phyloP scores from a whole-genome alignment of 495 filamentous ascomycete genomes.

The Amniculicola lignicola region DNA sequence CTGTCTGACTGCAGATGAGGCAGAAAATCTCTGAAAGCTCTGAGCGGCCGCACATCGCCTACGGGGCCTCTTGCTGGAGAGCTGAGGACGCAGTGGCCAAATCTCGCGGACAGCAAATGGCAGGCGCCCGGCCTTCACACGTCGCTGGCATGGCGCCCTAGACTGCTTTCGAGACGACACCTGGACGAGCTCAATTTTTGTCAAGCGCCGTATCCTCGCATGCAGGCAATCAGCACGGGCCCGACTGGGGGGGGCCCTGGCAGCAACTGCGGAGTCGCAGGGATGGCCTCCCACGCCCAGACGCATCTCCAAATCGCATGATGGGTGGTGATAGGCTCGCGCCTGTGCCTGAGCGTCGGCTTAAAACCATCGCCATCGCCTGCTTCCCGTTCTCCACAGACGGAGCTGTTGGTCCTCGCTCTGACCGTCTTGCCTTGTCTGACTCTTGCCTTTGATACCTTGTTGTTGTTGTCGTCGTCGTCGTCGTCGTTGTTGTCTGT shows the following conservation, averaged over 20 bases:
- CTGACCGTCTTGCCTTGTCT: neutral
- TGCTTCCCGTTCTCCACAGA: conserved; percentile 20
- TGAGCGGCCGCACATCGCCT: neutral
- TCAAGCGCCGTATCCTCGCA: no score
- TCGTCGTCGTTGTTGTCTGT: no score
- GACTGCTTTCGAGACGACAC: no score
- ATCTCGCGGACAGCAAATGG: conserved; percentile 13
- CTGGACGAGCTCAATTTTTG: no score
- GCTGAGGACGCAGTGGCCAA: neutral
- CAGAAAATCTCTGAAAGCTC: conserved; percentile 5
- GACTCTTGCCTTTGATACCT: conserved; percentile 13
- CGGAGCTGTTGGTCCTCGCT: conserved; percentile 19
- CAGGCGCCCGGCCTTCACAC: neutral
- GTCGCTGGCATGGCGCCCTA: no score
- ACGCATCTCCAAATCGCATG: no score
- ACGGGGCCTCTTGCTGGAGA: neutral
- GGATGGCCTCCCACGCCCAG: neutral
- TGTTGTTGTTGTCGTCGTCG: neutral
- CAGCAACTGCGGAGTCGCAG: neutral
- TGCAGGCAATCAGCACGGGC: no score
- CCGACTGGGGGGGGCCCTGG: neutral
- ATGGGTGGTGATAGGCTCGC: no score
- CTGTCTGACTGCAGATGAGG: no score
- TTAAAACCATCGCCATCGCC: conserved; percentile 23
- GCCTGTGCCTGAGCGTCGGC: conserved; percentile 25